Evolutionary conservation across 2,329 filamentous ascomycete genomes (phyloP).

Genomic region (Colletotrichum limetticola): DNA sequence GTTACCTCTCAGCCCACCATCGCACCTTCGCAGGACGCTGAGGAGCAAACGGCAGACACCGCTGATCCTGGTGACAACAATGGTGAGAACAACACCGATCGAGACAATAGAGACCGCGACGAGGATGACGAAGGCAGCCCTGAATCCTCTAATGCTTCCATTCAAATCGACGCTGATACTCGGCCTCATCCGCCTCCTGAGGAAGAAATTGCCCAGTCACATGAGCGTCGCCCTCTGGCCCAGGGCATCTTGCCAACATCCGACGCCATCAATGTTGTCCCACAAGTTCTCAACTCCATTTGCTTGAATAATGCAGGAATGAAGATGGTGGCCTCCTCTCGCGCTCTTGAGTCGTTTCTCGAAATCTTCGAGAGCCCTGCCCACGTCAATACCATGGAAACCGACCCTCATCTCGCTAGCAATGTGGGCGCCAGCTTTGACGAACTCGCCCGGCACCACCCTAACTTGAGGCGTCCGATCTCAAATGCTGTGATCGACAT

Average conservation of each 20-base stretch:
- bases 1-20: constrained; percentile 49
- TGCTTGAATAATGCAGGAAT: constrained; percentile 90
- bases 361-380: constrained; percentile 95
- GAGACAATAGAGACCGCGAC: constrained; percentile 24
- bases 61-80: constrained; percentile 28
- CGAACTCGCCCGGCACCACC: constrained; percentile 94
- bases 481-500: constrained; percentile 89
- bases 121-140: constrained; percentile 50
- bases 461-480: constrained; percentile 81
- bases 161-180: constrained; percentile 49
- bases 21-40: constrained; percentile 39
- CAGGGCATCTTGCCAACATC: constrained; percentile 84
- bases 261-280: constrained; percentile 89
- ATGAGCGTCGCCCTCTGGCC: constrained; percentile 58
- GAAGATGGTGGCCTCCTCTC: constrained; percentile 85
- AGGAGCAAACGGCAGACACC: constrained; percentile 37
- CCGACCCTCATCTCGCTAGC: constrained; percentile 75
- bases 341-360: constrained; percentile 86
- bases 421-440: constrained; percentile 88
- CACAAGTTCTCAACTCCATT: constrained; percentile 90
- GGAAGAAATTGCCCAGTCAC: constrained; percentile 51
- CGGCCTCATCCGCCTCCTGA: constrained; percentile 64
- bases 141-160: constrained; percentile 51
- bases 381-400: constrained; percentile 86
- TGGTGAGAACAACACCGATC: constrained; percentile 37